Conservation (phyloP, 2,329 filamentous ascomycete genomes). For the Parastagonospora avenae region DNA sequence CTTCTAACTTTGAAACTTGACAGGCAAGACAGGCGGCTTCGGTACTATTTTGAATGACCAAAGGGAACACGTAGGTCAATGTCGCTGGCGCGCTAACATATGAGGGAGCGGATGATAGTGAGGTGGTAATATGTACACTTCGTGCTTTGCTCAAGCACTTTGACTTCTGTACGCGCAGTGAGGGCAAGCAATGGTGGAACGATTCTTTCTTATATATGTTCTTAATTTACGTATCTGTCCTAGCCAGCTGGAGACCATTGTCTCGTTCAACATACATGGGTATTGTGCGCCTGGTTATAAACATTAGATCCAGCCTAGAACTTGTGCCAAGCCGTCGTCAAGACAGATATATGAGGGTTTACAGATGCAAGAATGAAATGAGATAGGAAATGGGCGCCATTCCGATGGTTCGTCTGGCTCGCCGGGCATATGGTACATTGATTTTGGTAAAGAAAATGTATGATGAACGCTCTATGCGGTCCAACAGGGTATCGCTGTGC, state of each 20-base stretch:
- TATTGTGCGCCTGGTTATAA: constrained; percentile 19
- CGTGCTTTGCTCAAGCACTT: too few relatives aligned
- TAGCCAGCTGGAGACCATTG: background rate
- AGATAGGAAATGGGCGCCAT: background rate
- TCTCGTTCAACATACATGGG: constrained; percentile 7
- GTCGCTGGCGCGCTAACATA: too few relatives aligned
- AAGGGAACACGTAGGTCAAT: too few relatives aligned
- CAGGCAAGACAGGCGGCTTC: too few relatives aligned
- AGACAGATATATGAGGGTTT: constrained; percentile 26
- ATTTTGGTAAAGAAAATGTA: background rate
- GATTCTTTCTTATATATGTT: background rate
- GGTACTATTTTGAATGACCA: too few relatives aligned
- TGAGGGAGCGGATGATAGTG: too few relatives aligned
- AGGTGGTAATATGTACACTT: too few relatives aligned
- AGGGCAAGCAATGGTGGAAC: background rate
- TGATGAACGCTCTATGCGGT: constrained; percentile 1
- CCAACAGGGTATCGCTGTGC: constrained; percentile 22
- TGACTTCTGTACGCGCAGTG: background rate
- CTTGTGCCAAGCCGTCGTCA: constrained; percentile 23
- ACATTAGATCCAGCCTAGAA: constrained; percentile 39
- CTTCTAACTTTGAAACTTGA: too few relatives aligned
- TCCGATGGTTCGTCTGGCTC: constrained; percentile 1
- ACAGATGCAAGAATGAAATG: constrained; percentile 4
- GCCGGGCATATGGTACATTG: constrained; percentile 15
- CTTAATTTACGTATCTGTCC: background rate